Evolutionary conservation across 441 rosid genomes (phyloP).

Genomic region (Flueggea neowawraea): DNA sequence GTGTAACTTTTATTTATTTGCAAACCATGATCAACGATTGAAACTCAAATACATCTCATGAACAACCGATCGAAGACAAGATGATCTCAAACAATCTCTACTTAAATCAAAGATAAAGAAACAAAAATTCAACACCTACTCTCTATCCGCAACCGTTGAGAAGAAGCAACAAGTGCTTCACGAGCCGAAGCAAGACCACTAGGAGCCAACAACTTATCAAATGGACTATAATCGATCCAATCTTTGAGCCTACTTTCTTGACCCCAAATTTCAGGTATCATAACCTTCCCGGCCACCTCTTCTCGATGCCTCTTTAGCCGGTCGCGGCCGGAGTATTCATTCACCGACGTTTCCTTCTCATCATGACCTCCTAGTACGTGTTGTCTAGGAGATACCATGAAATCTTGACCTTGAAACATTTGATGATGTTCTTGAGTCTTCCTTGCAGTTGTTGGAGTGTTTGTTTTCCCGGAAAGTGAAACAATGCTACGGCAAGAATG

Average conservation of each 20-base stretch:
- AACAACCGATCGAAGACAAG: too few relatives aligned
- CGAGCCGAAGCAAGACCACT: slow-evolving; percentile 57
- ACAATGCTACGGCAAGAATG: not conserved
- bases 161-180: slow-evolving; percentile 45
- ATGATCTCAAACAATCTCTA: too few relatives aligned
- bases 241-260: slow-evolving; percentile 55
- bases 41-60: too few relatives aligned
- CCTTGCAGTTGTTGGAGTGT: not conserved
- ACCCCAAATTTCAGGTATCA: slow-evolving; percentile 71
- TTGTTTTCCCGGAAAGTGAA: slow-evolving; percentile 1
- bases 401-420: too few relatives aligned
- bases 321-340: slow-evolving; percentile 39
- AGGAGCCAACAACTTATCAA: slow-evolving; percentile 47
- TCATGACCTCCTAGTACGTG: too few relatives aligned
- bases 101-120: not conserved
- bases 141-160: slow-evolving; percentile 40
- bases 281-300: slow-evolving; percentile 56
- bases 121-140: slow-evolving; percentile 27
- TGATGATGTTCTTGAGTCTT: too few relatives aligned
- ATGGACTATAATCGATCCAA: slow-evolving; percentile 64
- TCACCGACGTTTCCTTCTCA: not conserved
- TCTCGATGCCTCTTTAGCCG: slow-evolving; percentile 63
- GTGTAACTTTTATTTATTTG: too few relatives aligned
- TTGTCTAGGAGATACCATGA: too few relatives aligned
- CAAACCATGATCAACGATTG: too few relatives aligned